Conservation (phyloP, 192 early-diverging fungal genomes). For the Coemansia sp. region DNA sequence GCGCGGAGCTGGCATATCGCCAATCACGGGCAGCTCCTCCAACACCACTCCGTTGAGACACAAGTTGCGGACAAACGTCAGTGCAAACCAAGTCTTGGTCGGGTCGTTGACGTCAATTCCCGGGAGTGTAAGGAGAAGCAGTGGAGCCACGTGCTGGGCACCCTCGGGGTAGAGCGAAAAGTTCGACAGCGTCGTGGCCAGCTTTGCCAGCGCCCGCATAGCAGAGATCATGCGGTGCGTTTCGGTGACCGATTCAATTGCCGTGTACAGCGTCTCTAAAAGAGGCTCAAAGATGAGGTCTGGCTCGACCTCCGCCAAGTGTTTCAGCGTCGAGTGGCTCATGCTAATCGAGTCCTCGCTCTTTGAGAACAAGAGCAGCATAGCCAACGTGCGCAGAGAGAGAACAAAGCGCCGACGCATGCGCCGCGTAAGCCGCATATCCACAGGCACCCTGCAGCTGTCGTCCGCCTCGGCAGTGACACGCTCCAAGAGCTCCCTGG, state of each 20-base stretch:
- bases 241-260: conserved; percentile 73
- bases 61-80: conserved; percentile 49
- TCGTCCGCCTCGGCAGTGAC: conserved; percentile 29
- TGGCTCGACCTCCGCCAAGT: conserved; percentile 70
- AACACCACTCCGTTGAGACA: conserved; percentile 54
- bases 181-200: conserved; percentile 74
- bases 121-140: conserved; percentile 82
- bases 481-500: conserved; percentile 71
- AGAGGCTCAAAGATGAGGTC: conserved; percentile 78
- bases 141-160: conserved; percentile 75
- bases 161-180: conserved; percentile 83
- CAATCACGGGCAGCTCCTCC: conserved; percentile 37
- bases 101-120: conserved; percentile 96
- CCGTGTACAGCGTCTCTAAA: conserved; percentile 84
- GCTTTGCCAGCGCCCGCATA: conserved; percentile 72
- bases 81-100: conserved; percentile 67
- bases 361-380: conserved; percentile 57
- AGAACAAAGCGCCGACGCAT: conserved; percentile 51
- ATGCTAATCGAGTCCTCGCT: conserved; percentile 42
- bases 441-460: conserved; percentile 24
- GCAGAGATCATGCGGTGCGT: conserved; percentile 90
- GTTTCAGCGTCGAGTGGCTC: conserved; percentile 55
- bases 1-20: conserved; percentile 39
- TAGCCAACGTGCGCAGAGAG: conserved; percentile 41
- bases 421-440: conserved; percentile 30